phyloP scores from a whole-genome alignment of 1,284 basidiomycete species.

The Spongiforma sp. region DNA sequence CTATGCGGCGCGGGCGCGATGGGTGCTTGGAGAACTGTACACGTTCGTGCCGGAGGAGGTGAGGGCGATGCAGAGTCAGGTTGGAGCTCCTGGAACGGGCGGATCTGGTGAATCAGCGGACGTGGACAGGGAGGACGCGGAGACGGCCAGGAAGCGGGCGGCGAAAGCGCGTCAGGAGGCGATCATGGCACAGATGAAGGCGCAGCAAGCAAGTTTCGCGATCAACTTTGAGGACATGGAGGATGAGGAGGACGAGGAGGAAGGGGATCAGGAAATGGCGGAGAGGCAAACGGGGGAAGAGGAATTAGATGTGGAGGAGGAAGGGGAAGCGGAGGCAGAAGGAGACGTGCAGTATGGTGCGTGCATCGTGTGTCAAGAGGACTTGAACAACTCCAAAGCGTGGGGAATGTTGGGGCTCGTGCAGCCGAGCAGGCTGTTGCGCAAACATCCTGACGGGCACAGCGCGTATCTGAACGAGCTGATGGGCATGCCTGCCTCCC shows the following conservation, averaged over 20 bases:
- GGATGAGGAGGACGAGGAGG: conserved; percentile 59
- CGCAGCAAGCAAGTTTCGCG: conserved; percentile 86
- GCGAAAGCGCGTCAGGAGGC: conserved; percentile 87
- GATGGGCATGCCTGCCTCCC: conserved; percentile 63
- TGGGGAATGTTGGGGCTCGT: conserved; percentile 93
- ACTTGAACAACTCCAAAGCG: conserved; percentile 72
- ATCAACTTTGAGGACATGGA: conserved; percentile 72
- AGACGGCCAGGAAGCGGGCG: conserved; percentile 76
- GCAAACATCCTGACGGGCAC: conserved; percentile 79
- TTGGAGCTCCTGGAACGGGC: too few relatives aligned
- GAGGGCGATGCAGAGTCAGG: conserved; percentile 50
- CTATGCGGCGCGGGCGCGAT: conserved; percentile 72
- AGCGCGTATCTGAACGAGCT: conserved; percentile 77
- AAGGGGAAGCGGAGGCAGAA: conserved; percentile 49
- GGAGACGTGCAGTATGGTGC: conserved; percentile 74
- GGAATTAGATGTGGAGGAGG: conserved; percentile 45
- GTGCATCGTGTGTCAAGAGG: conserved; percentile 99
- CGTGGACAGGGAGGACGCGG: conserved; percentile 53
- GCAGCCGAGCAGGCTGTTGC: conserved; percentile 88
- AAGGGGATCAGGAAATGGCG: conserved; percentile 63
- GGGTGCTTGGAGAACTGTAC: conserved; percentile 74
- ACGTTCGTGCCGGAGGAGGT: conserved; percentile 62
- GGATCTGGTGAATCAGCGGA: too few relatives aligned
- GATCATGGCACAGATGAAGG: conserved; percentile 93
- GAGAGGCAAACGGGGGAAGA: conserved; percentile 51